Evolutionary conservation across 257 asterid species (phyloP).

Genomic region (Perilla frutescens): DNA sequence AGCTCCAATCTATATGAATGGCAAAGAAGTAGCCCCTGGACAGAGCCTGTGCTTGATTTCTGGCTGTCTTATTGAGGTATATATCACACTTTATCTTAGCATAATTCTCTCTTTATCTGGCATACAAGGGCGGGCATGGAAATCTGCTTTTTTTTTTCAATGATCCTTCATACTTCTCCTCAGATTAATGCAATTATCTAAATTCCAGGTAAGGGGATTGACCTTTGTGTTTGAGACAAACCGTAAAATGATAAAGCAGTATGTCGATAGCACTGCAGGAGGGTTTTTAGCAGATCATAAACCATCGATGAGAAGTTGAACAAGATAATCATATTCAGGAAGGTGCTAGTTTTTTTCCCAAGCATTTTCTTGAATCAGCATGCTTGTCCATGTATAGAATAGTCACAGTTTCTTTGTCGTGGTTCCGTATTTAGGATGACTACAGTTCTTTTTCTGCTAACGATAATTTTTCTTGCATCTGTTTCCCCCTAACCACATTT

Average conservation of each 20-base stretch:
- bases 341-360: constrained; percentile 36
- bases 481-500: constrained; percentile 4
- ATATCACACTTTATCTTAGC: not conserved
- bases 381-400: constrained; percentile 32
- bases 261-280: constrained; percentile 27
- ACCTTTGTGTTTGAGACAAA: constrained; percentile 60
- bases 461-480: not conserved
- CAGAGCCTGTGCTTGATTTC: constrained; percentile 45
- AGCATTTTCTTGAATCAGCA: constrained; percentile 36
- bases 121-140: not conserved
- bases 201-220: constrained; percentile 62
- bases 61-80: constrained; percentile 74
- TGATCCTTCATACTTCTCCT: not conserved
- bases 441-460: not conserved
- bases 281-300: constrained; percentile 34
- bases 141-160: not conserved
- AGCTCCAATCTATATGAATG: constrained; percentile 49
- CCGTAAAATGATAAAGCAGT: constrained; percentile 41
- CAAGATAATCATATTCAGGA: constrained; percentile 13
- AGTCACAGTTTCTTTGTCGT: not conserved
- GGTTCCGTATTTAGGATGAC: constrained; percentile 12
- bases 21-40: constrained; percentile 45
- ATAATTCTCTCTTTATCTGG: not conserved
- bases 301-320: constrained; percentile 27
- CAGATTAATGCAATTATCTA: not conserved